Evolutionary conservation across 768 basidiomycete species (phyloP), one percentile per base, ranked within the genome.

Genomic region (Exidia glandulosa): DNA sequence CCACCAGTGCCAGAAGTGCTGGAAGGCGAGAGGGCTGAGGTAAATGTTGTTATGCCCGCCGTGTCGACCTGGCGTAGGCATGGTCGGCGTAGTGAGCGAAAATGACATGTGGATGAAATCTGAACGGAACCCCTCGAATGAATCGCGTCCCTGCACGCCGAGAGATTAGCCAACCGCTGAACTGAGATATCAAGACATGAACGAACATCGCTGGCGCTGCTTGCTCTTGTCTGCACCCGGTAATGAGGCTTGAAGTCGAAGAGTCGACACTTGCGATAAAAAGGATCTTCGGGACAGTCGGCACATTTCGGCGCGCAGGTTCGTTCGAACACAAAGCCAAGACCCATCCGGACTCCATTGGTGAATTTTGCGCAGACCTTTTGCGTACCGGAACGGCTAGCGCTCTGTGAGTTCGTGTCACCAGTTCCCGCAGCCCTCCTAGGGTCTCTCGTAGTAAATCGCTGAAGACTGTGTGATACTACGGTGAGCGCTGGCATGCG

Each of bases 1-100:
- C 82, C 90, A 94, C 94, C 94, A 96, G 1, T 86, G 80, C 81
- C 87, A 90, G 73, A 98, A 98, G 70, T 93, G 90, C 2, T 89
- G 78, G 66, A 92, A 93, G 2, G 83, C 77, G 64, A 87, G 85
- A 0, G 94, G 91, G 2, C 87, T 90, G 32, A 95, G 80, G 71
- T 98, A 88, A 59, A 97, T 74, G 64, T 81, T 89, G 72, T 86
- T 94, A 33, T 81, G 75, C 34, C 72, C 69, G 5, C 67, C 66
- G 13, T 63, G 64, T 7, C 62, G 63, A 63, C 65, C 69, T 34
- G 59, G 58, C 16, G 70, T 63, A 36, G 63, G 68, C 60, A 72
- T 73, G 25, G 83, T 75, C 6, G 85, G 85, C 2, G 88, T 87
- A 29, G 81, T 81, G 64, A 96, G 74, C 2, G 94, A 96, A 41